phyloP scores from a whole-genome alignment of 2,329 filamentous ascomycete species.

The Claviceps sp. region DNA sequence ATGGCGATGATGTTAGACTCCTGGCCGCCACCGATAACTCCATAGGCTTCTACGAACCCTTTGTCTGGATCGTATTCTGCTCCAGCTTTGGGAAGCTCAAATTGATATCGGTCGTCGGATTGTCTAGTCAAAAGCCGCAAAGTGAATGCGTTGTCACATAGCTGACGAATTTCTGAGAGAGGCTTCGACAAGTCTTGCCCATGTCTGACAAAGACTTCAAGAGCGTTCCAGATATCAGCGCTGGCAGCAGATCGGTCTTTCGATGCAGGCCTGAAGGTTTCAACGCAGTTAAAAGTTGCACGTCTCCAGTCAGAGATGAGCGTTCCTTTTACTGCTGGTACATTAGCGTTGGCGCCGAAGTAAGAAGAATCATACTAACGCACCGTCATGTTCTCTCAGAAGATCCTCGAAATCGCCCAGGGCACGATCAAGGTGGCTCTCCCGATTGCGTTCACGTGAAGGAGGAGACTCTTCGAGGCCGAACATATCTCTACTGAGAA shows the following conservation, averaged over 20 bases:
- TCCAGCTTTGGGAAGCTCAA: not conserved
- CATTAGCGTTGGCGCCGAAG: not conserved
- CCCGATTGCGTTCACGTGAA: not conserved
- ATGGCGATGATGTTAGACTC: not conserved
- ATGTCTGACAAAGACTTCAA: not conserved
- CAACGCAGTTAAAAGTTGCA: not conserved
- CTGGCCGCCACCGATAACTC: not conserved
- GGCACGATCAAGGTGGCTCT: not conserved
- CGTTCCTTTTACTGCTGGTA: not conserved
- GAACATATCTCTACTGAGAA: not conserved
- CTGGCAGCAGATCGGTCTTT: not conserved
- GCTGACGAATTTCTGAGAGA: not conserved
- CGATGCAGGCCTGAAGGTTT: not conserved
- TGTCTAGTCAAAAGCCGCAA: not conserved
- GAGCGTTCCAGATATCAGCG: not conserved
- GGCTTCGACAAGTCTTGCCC: not conserved
- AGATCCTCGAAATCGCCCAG: not conserved
- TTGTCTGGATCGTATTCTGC: not conserved
- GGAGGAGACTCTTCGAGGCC: not conserved
- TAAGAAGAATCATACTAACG: not conserved
- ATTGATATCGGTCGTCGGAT: not conserved
- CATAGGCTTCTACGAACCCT: not conserved
- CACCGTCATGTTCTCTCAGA: not conserved
- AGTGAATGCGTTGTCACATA: not conserved
- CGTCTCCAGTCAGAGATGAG: not conserved